phyloP scores from a whole-genome alignment of 139 green algal species.

The Ettlia oleoabundans region DNA sequence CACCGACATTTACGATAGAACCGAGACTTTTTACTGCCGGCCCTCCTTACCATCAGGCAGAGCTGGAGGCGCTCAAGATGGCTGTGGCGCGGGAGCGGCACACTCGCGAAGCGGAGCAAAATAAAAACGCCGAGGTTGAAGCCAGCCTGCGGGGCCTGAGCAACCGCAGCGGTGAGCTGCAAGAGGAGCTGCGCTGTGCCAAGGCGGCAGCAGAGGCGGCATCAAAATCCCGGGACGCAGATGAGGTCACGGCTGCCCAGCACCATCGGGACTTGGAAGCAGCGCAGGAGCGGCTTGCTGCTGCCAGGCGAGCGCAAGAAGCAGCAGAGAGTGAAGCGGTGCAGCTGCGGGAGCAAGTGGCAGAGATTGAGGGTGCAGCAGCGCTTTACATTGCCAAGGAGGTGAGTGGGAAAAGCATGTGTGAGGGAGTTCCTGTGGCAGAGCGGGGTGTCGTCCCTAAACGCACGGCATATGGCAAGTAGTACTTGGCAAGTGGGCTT shows the following conservation, averaged over 20 bases:
- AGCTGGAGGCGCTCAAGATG: slow-evolving; percentile 22
- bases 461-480: neutral
- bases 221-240: neutral
- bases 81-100: neutral
- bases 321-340: neutral
- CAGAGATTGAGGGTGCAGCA: slow-evolving; percentile 26
- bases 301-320: neutral
- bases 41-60: slow-evolving; percentile 1
- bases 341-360: slow-evolving; percentile 26
- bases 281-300: slow-evolving; percentile 26
- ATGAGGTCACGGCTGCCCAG: neutral
- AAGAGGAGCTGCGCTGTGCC: neutral
- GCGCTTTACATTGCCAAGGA: slow-evolving; percentile 48
- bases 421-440: no score
- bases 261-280: slow-evolving; percentile 11
- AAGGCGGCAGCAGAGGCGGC: neutral
- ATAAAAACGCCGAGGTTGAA: slow-evolving; percentile 21
- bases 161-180: neutral
- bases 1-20: no score
- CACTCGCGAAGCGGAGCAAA: slow-evolving; percentile 20
- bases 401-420: no score
- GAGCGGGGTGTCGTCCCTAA: no score
- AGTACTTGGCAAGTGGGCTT: no score
- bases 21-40: no score
- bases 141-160: slow-evolving; percentile 30